These are phyloP conservation scores for Penicillium ochrochloron DNA, from an alignment of 495 filamentous ascomycete genomes.

Conservation along the genomic window DNA sequence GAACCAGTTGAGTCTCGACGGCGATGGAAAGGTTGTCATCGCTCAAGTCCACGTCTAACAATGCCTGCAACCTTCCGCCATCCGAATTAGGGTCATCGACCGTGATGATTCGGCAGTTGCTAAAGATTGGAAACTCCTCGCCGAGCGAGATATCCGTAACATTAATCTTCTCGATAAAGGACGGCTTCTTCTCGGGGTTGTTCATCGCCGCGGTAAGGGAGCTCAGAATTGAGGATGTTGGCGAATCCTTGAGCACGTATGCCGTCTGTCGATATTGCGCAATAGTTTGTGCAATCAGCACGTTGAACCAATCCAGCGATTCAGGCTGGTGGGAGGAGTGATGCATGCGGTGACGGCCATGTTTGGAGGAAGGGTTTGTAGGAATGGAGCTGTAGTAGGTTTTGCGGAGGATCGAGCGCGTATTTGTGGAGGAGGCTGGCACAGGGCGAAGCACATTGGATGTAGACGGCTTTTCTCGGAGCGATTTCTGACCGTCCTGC, in stretches of 20 bases:
- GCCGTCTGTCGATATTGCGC: slow-evolving; percentile 93
- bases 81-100: slow-evolving; percentile 54
- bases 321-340: slow-evolving; percentile 92
- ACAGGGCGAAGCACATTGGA: slow-evolving; percentile 72
- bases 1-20: slow-evolving; percentile 87
- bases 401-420: slow-evolving; percentile 88
- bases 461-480: slow-evolving; percentile 77
- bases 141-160: slow-evolving; percentile 92
- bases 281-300: slow-evolving; percentile 94
- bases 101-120: slow-evolving; percentile 91
- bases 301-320: slow-evolving; percentile 99
- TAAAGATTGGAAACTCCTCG: slow-evolving; percentile 98
- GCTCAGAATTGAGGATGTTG: slow-evolving; percentile 78
- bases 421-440: slow-evolving; percentile 65
- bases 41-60: slow-evolving; percentile 95
- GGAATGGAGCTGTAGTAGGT: slow-evolving; percentile 93
- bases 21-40: slow-evolving; percentile 91
- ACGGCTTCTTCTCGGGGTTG: slow-evolving; percentile 75
- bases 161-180: slow-evolving; percentile 89
- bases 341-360: slow-evolving; percentile 51
- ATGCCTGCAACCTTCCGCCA: slow-evolving; percentile 78
- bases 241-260: slow-evolving; percentile 72
- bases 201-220: slow-evolving; percentile 90
- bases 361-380: slow-evolving; percentile 46
- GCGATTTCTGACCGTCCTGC: slow-evolving; percentile 42